These are phyloP conservation scores for Ceratocystis cubensis DNA, from an alignment of 2,329 filamentous ascomycete species.

Conservation along the genomic window DNA sequence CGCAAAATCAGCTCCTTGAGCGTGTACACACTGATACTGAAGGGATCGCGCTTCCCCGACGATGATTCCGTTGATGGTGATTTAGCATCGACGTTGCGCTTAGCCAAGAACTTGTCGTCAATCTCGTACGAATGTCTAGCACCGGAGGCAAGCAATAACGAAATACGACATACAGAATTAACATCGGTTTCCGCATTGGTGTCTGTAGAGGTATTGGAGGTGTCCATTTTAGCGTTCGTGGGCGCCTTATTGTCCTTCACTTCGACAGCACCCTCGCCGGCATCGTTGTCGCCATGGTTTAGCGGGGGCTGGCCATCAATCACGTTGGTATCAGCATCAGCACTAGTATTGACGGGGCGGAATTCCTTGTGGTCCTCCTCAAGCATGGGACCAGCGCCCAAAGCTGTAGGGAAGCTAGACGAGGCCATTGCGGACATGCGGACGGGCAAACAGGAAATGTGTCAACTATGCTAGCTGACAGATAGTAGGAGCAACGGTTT, in stretches of 20 bases:
- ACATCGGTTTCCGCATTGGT: slow-evolving; percentile 23
- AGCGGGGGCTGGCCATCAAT: neutral
- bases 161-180: slow-evolving; percentile 54
- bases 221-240: slow-evolving; percentile 16
- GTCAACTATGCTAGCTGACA: too few species aligned
- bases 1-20: slow-evolving; percentile 86
- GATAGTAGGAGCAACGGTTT: too few species aligned
- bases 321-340: neutral
- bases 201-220: neutral
- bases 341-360: neutral
- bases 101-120: slow-evolving; percentile 71
- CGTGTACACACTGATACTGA: slow-evolving; percentile 84
- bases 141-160: slow-evolving; percentile 67
- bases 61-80: slow-evolving; percentile 36
- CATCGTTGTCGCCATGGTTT: slow-evolving; percentile 17
- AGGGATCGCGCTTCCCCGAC: slow-evolving; percentile 53
- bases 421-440: neutral
- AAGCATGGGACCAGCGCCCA: neutral
- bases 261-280: neutral
- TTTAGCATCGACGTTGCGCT: slow-evolving; percentile 64
- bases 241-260: slow-evolving; percentile 21
- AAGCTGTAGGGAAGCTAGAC: neutral
- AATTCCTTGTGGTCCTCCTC: neutral
- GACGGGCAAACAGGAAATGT: neutral
- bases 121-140: slow-evolving; percentile 82